Conservation (phyloP, 2,329 filamentous ascomycete species). For the Aspergillus ruber region DNA sequence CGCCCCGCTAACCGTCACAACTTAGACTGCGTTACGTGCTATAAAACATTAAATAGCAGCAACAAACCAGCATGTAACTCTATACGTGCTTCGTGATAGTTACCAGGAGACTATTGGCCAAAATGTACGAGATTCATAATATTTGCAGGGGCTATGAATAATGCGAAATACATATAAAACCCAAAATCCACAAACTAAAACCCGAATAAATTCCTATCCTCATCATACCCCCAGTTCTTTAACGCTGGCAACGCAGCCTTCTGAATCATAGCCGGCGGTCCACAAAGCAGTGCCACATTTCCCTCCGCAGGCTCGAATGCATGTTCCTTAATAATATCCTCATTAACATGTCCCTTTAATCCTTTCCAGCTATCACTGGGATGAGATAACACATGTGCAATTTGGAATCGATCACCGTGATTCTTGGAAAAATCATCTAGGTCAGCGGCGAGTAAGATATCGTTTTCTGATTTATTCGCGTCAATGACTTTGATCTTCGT, state of each 20-base stretch:
- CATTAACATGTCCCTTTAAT: constrained; percentile 5
- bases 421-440: constrained; percentile 5
- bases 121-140: too few species aligned
- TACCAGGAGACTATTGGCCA: too few species aligned
- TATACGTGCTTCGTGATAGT: too few species aligned
- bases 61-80: too few species aligned
- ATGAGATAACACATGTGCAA: constrained; percentile 9
- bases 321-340: constrained; percentile 5
- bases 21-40: too few species aligned
- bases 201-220: constrained; percentile 42
- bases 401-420: constrained; percentile 5
- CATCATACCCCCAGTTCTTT: constrained; percentile 40
- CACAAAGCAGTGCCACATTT: constrained; percentile 44
- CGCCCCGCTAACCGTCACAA: too few species aligned
- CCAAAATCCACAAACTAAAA: constrained; percentile 2
- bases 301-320: constrained; percentile 29
- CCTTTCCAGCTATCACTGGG: constrained; percentile 7
- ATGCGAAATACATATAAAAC: too few species aligned
- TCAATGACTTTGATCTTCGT: constrained; percentile 27
- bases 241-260: constrained; percentile 46
- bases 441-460: constrained; percentile 8
- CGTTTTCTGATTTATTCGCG: constrained; percentile 6
- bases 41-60: too few species aligned
- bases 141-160: too few species aligned
- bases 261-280: constrained; percentile 47